phyloP scores from a whole-genome alignment of 1,139 yeast genomes.

The Taphrina communis region DNA sequence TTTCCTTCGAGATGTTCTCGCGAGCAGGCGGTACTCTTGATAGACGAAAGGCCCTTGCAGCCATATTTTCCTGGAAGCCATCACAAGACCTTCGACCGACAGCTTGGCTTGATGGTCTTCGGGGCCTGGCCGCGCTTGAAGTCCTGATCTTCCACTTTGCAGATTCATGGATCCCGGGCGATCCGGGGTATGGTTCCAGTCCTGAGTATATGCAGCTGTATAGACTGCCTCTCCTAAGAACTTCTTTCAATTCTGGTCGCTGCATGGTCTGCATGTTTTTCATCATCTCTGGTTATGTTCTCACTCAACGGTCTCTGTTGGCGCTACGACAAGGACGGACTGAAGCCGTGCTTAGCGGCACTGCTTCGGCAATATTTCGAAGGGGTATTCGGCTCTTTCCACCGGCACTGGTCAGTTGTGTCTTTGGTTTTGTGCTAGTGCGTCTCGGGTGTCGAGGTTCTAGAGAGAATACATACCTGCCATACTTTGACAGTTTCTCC shows the following conservation, averaged over 20 bases:
- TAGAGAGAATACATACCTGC: not conserved
- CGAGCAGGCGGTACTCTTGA: not conserved
- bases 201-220: slow-evolving; percentile 4
- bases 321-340: slow-evolving; percentile 13
- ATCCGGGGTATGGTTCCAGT: slow-evolving; percentile 16
- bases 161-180: slow-evolving; percentile 18
- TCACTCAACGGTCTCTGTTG: slow-evolving; percentile 23
- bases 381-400: slow-evolving; percentile 26
- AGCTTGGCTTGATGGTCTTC: slow-evolving; percentile 36
- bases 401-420: slow-evolving; percentile 15
- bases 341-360: not conserved
- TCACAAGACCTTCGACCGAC: slow-evolving; percentile 11
- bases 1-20: no score
- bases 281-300: slow-evolving; percentile 31
- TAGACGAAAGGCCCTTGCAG: not conserved
- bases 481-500: slow-evolving; percentile 5
- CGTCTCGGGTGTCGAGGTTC: slow-evolving; percentile 18
- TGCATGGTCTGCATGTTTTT: slow-evolving; percentile 34
- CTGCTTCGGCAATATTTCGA: slow-evolving; percentile 20
- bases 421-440: slow-evolving; percentile 21
- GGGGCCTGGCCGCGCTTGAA: slow-evolving; percentile 31
- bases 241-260: slow-evolving; percentile 16
- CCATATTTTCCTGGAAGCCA: not conserved
- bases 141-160: slow-evolving; percentile 31
- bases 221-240: slow-evolving; percentile 15